Percentiles rank a stretch among this genome's conserved stretches.
These are phyloP conservation scores for Penicillium coprophilum DNA, from an alignment of 495 filamentous ascomycete genomes.

Conservation along the genomic window DNA sequence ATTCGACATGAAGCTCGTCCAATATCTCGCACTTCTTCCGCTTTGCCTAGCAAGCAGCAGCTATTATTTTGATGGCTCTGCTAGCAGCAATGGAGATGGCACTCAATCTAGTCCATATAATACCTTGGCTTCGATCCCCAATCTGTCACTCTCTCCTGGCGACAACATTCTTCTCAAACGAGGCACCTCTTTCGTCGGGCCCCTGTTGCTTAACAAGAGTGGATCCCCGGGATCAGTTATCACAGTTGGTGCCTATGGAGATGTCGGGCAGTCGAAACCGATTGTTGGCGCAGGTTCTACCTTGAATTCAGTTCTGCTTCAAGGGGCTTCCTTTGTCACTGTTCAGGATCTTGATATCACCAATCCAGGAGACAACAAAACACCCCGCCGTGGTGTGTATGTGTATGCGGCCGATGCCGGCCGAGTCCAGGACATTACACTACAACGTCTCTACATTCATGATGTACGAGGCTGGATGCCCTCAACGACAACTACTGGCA, in stretches of 20 bases:
- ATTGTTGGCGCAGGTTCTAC: background rate
- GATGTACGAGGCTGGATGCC: conserved; percentile 6
- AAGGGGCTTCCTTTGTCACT: background rate
- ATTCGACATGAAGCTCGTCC: background rate
- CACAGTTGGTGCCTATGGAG: background rate
- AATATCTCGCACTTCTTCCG: background rate
- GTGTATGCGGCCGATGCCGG: background rate
- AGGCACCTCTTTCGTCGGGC: background rate
- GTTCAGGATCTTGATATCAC: conserved; percentile 4
- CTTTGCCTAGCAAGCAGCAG: background rate
- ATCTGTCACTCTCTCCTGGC: background rate
- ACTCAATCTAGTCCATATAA: background rate
- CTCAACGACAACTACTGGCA: background rate
- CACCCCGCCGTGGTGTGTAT: background rate
- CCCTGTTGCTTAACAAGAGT: background rate
- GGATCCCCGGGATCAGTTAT: background rate
- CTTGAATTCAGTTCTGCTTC: background rate
- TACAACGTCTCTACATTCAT: conserved; percentile 1
- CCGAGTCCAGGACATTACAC: background rate
- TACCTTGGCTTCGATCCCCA: background rate
- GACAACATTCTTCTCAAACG: background rate
- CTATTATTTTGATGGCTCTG: background rate
- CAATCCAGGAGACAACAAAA: conserved; percentile 1
- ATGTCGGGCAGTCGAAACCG: background rate
- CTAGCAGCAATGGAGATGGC: background rate